A percentile compares a stretch with the other conserved stretches of the same genome.
Conservation (phyloP, 768 basidiomycete species). For the Dioszegia hungarica region DNA sequence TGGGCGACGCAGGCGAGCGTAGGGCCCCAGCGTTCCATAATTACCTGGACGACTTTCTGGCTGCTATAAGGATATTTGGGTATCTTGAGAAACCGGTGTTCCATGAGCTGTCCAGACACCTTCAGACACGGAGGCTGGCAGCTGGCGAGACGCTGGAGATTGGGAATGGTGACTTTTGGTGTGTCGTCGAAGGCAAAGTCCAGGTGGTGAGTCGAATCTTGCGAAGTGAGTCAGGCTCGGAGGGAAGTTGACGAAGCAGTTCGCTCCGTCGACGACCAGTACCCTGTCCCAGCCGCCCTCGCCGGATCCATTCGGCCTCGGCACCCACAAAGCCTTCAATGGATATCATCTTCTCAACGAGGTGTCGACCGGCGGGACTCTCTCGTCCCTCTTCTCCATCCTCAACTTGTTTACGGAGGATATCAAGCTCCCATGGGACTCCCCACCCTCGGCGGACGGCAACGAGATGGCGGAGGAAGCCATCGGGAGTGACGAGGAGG, state of each 20-base stretch:
- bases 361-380: conserved; percentile 88
- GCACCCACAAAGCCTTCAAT: conserved; percentile 62
- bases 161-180: conserved; percentile 78
- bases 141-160: conserved; percentile 82
- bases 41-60: conserved; percentile 93
- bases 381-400: conserved; percentile 95
- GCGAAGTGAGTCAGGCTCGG: too few species aligned
- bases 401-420: conserved; percentile 91
- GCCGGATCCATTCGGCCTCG: conserved; percentile 17
- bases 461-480: conserved; percentile 11
- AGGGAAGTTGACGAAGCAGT: conserved; percentile 12
- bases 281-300: conserved; percentile 50
- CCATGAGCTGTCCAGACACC: conserved; percentile 90
- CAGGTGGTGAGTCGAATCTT: conserved; percentile 73
- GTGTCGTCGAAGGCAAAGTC: conserved; percentile 94
- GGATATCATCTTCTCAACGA: conserved; percentile 95
- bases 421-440: conserved; percentile 63
- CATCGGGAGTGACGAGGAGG: conserved; percentile 7
- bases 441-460: conserved; percentile 52
- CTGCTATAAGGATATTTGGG: conserved; percentile 94
- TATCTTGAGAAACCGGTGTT: conserved; percentile 98
- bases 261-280: conserved; percentile 54
- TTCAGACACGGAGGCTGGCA: conserved; percentile 90
- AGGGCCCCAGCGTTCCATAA: conserved; percentile 72
- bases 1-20: conserved; percentile 52